Base-by-base conservation (phyloP, 805 yeast species). In the Candida sonorensis region DNA sequence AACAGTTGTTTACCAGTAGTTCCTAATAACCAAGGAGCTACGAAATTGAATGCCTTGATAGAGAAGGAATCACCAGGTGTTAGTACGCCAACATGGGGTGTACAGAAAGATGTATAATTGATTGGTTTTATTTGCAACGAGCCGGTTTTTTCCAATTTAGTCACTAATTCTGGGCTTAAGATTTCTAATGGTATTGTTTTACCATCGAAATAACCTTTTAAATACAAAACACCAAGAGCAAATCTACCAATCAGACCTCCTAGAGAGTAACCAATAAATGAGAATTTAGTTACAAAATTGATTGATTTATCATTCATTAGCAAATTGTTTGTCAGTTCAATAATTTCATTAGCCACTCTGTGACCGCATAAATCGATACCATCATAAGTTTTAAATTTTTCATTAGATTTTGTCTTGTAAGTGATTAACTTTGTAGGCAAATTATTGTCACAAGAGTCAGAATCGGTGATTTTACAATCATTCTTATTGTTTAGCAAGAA, bases 231-330 rank as follows among this genome's bases (percentile, higher is more conserved):
- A 2, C 97, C 97, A 26, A 87, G 67, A 10, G 88, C 81, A 53
- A 83, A 87, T 31, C 97, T 64, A 0, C 86, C 69, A 29, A 90
- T 76, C 14, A 88, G 57, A 0, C 97, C 97, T 20, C 97, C 96
- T 39, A 88, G 61, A 0, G 96, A 87, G 52, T 87, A 88, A 1
- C 97, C 96, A 5, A 84, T 66, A 24, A 87, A 62, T 33, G 94
- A 83, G 30, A 90, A 66, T 45, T 77, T 75, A n/a, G 66, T 62
- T 9, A 85, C 84, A 11, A 38, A 44, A n/a, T 51, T 55, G 3
- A 13, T 17, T 17, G 10, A 12, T 10, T 51, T 46, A n/a, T 22
- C 23, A 17, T 25, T 26, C 2, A 30, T 9, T 12, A 23, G 6
- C 12, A 44, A 26, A 23, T 37, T n/a, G 4, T 45, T 41, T 13